A percentile compares a stretch with the other conserved stretches of the same genome.
Evolutionary conservation across 2,329 filamentous ascomycete species (phyloP).

Genomic region (Nothopassalora personata): DNA sequence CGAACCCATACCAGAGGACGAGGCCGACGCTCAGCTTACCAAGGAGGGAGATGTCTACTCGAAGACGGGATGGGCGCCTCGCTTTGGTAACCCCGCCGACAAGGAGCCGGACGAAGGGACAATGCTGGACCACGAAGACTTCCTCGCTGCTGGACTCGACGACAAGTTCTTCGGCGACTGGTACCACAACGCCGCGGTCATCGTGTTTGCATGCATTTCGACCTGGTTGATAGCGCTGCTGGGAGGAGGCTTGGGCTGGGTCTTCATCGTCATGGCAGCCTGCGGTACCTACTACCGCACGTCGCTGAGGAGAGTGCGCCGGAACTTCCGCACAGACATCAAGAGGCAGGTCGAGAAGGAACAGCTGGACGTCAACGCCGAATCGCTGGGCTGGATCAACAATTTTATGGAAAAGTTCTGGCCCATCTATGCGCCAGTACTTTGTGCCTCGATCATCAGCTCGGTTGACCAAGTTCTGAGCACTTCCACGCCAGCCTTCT

Average conservation of each 20-base stretch:
- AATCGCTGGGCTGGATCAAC: conserved; percentile 98
- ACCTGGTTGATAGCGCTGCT: conserved; percentile 88
- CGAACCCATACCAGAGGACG: conserved; percentile 46
- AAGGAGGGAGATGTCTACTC: conserved; percentile 45
- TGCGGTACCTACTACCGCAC: conserved; percentile 97
- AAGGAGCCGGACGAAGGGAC: conserved; percentile 51
- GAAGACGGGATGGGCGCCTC: conserved; percentile 80
- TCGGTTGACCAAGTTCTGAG: conserved; percentile 95
- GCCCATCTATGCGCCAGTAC: conserved; percentile 94
- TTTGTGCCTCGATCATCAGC: conserved; percentile 85
- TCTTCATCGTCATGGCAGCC: conserved; percentile 85
- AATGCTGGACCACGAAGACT: conserved; percentile 80
- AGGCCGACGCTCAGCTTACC: conserved; percentile 44
- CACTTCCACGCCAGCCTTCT: conserved; percentile 81
- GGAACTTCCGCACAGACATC: conserved; percentile 94
- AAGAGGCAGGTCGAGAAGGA: conserved; percentile 82
- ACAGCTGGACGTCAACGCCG: conserved; percentile 80
- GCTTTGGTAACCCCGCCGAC: conserved; percentile 65
- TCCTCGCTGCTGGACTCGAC: conserved; percentile 74
- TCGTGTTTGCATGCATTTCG: conserved; percentile 82
- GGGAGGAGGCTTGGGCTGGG: conserved; percentile 87
- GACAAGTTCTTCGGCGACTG: conserved; percentile 95
- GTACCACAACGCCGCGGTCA: conserved; percentile 96
- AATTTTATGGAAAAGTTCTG: conserved; percentile 98
- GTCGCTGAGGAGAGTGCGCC: conserved; percentile 83